phyloP scores from a whole-genome alignment of 2,329 filamentous ascomycete genomes.

The Colletotrichum scovillei region DNA sequence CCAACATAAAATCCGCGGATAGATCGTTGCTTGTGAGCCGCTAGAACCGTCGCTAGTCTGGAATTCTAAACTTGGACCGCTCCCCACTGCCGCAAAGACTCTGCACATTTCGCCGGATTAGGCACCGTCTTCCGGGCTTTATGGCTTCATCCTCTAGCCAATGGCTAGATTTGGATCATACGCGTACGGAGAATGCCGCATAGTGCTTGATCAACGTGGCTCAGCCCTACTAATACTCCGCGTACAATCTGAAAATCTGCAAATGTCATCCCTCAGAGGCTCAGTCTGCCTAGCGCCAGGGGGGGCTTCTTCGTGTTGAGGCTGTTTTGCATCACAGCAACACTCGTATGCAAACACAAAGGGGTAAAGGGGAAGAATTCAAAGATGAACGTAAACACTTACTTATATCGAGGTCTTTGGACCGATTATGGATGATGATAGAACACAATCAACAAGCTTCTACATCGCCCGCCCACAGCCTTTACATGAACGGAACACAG shows the following conservation, averaged over 20 bases:
- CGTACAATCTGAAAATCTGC: conserved; percentile 29
- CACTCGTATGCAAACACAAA: conserved; percentile 9
- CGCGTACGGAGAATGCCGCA: conserved; percentile 20
- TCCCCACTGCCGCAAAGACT: not conserved
- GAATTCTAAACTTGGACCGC: not conserved
- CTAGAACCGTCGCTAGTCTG: too few relatives aligned
- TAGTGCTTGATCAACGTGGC: not conserved
- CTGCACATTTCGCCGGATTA: not conserved
- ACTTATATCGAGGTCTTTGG: conserved; percentile 1
- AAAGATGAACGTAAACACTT: not conserved
- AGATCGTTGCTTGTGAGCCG: too few relatives aligned
- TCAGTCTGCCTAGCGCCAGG: conserved; percentile 1
- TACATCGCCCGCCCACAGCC: not conserved
- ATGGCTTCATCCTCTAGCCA: not conserved
- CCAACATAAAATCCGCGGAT: not conserved
- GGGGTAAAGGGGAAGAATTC: not conserved
- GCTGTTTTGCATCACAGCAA: conserved; percentile 4
- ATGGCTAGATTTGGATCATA: not conserved
- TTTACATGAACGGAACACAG: not conserved
- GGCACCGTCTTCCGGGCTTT: not conserved
- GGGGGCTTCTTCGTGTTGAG: not conserved
- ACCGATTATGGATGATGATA: not conserved
- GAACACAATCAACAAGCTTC: not conserved
- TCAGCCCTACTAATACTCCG: conserved; percentile 26
- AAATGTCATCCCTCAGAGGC: conserved; percentile 1